Evolutionary conservation across 805 yeast genomes (phyloP).

Genomic region (Yamadazyma tumulicola): DNA sequence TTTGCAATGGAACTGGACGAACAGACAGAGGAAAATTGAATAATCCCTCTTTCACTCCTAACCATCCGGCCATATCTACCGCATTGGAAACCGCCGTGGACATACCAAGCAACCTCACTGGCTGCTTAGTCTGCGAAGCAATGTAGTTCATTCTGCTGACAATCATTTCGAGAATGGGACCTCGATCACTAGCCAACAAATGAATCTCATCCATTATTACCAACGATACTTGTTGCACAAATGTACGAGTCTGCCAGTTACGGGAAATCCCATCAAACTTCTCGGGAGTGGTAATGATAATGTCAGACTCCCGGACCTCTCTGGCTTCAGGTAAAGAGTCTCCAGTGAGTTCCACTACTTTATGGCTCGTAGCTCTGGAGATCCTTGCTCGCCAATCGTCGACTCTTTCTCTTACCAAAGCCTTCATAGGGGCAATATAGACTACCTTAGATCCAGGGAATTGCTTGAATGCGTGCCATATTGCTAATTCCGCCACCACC

Average conservation of each 20-base stretch:
- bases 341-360: constrained; percentile 76
- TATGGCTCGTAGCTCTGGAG: constrained; percentile 41
- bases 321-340: constrained; percentile 72
- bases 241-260: constrained; percentile 76
- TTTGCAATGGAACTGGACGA: constrained; percentile 80
- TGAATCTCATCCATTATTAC: constrained; percentile 87
- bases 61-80: constrained; percentile 82
- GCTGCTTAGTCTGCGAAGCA: constrained; percentile 54
- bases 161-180: constrained; percentile 84
- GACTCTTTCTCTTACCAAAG: constrained; percentile 77
- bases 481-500: constrained; percentile 92
- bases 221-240: constrained; percentile 70
- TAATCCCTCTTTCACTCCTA: constrained; percentile 68
- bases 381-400: constrained; percentile 71
- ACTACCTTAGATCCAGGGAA: constrained; percentile 79
- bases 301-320: constrained; percentile 66
- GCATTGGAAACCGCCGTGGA: constrained; percentile 87
- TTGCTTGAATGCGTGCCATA: constrained; percentile 91
- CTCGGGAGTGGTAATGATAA: constrained; percentile 80
- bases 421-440: constrained; percentile 88
- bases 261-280: constrained; percentile 86
- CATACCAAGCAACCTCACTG: constrained; percentile 68
- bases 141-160: constrained; percentile 83
- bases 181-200: constrained; percentile 78
- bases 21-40: constrained; percentile 81